These are phyloP conservation scores for Hypoxylon sp. DNA, from an alignment of 2,329 filamentous ascomycete species.

Conservation along the genomic window DNA sequence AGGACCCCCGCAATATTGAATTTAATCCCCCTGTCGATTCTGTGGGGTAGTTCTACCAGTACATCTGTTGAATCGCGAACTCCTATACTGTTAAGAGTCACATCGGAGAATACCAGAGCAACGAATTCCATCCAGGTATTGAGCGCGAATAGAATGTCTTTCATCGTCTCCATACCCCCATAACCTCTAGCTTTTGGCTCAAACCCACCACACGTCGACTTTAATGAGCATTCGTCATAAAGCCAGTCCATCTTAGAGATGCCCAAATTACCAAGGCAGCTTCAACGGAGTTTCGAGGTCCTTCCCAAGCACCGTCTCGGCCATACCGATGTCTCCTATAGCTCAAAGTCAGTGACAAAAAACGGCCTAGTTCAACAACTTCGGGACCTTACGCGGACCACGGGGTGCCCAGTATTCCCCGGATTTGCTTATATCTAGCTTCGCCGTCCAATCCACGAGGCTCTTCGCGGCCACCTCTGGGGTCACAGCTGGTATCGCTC, in stretches of 20 bases:
- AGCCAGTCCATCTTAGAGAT: not conserved
- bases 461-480: constrained; percentile 76
- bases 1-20: constrained; percentile 26
- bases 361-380: constrained; percentile 21
- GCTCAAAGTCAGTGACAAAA: constrained; percentile 37
- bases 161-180: not conserved
- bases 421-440: constrained; percentile 75
- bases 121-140: constrained; percentile 4
- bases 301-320: constrained; percentile 73
- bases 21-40: constrained; percentile 34
- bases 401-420: constrained; percentile 82
- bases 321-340: constrained; percentile 77
- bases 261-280: constrained; percentile 70
- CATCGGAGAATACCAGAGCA: constrained; percentile 18
- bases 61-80: constrained; percentile 14
- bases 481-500: constrained; percentile 68
- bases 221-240: constrained; percentile 9
- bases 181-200: constrained; percentile 14
- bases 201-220: constrained; percentile 19
- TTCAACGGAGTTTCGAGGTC: constrained; percentile 74
- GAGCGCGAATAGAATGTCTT: constrained; percentile 1
- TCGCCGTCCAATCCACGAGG: constrained; percentile 72
- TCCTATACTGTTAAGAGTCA: no score
- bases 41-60: constrained; percentile 43
- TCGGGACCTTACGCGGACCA: constrained; percentile 70